Evolutionary conservation across 2,329 filamentous ascomycete genomes (phyloP).

Genomic region (Scytalidium lignicola): DNA sequence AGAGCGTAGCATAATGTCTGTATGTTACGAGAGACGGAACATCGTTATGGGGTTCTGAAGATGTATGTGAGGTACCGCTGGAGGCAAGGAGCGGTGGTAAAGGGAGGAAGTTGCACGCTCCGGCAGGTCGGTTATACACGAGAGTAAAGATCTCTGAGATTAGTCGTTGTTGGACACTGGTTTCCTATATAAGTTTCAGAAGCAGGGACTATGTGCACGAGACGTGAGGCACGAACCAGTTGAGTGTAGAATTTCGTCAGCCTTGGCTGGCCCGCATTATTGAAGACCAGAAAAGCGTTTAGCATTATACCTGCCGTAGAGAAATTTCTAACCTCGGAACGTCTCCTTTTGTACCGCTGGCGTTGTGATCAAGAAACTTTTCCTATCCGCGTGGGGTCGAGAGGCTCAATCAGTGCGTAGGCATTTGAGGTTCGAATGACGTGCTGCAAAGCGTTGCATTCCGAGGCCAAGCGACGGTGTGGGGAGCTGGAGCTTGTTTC

Average conservation of each 20-base stretch:
- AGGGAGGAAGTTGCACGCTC: conserved; percentile 95
- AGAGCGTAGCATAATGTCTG: conserved; percentile 95
- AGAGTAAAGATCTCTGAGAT: conserved; percentile 97
- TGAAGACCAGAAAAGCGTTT: conserved; percentile 97
- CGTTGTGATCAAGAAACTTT: not conserved
- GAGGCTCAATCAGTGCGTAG: not conserved
- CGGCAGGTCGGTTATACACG: conserved; percentile 84
- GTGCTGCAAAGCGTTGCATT: not conserved
- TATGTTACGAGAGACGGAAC: conserved; percentile 94
- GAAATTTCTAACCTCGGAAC: not conserved
- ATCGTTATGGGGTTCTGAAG: conserved; percentile 67
- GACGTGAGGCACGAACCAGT: conserved; percentile 52
- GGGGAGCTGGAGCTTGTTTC: conserved; percentile 10
- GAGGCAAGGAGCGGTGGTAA: conserved; percentile 60
- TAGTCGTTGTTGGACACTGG: conserved; percentile 90
- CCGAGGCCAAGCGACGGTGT: conserved; percentile 3
- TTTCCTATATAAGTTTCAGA: conserved; percentile 59
- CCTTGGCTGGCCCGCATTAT: conserved; percentile 93
- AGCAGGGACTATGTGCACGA: conserved; percentile 2
- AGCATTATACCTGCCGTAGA: conserved; percentile 64
- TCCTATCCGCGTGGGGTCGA: no score
- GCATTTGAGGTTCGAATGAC: not conserved
- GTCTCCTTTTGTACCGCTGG: not conserved
- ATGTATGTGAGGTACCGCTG: conserved; percentile 65
- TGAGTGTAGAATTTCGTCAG: conserved; percentile 99